A percentile compares a stretch with the other conserved stretches of the same genome.
phyloP scores from a whole-genome alignment of 306 rosid genomes.

The Albizia julibrissin region DNA sequence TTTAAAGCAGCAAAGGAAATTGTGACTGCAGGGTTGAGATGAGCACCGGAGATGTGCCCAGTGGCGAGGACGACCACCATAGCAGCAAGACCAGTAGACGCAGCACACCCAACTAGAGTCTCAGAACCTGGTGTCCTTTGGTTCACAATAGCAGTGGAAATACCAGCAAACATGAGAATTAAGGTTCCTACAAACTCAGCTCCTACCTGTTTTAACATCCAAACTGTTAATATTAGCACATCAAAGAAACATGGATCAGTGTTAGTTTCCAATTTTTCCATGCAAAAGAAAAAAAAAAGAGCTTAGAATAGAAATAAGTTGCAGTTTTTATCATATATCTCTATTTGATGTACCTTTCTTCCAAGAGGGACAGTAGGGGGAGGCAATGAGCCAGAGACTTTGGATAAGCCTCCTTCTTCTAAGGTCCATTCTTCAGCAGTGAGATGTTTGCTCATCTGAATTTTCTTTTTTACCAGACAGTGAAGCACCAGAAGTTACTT shows the following conservation, averaged over 20 bases:
- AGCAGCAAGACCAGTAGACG: conserved; percentile 73
- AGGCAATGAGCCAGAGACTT: conserved; percentile 62
- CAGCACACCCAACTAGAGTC: conserved; percentile 70
- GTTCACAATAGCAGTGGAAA: conserved; percentile 75
- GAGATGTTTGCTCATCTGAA: conserved; percentile 61
- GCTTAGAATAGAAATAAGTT: neutral
- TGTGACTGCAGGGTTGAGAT: conserved; percentile 86
- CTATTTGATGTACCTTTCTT: conserved; percentile 52
- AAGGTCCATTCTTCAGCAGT: conserved; percentile 56
- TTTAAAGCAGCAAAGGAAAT: conserved; percentile 84
- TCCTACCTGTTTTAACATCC: conserved; percentile 64
- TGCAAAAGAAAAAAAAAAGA: neutral
- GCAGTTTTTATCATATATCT: neutral
- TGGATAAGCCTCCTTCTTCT: conserved; percentile 71
- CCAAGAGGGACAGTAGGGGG: conserved; percentile 70
- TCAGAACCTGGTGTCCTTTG: conserved; percentile 64
- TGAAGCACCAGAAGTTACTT: conserved; percentile 69
- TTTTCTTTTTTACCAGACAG: conserved; percentile 49
- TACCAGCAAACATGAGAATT: conserved; percentile 72
- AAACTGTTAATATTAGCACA: conserved; percentile 11
- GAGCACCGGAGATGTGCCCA: conserved; percentile 91
- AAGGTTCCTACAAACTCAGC: conserved; percentile 91
- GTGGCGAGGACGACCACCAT: conserved; percentile 78
- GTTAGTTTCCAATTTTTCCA: conserved; percentile 1
- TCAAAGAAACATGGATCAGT: conserved; percentile 11